These are phyloP conservation scores for Zygosaccharomyces sapae DNA, from an alignment of 1,139 yeast genomes.

Conservation along the genomic window DNA sequence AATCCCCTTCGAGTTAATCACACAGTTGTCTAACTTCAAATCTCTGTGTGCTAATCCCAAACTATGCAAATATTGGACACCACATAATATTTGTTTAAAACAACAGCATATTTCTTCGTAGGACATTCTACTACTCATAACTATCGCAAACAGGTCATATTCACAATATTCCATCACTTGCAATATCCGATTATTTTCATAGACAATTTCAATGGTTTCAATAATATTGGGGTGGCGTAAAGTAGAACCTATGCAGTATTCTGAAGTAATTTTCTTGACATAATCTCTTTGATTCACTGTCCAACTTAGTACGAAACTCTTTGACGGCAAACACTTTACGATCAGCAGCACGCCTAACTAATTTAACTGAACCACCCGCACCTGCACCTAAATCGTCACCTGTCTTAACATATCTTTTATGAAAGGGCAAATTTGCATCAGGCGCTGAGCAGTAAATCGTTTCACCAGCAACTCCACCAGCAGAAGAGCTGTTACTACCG, in stretches of 20 bases:
- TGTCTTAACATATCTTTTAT: slow-evolving; percentile 72
- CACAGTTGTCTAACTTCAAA: slow-evolving; percentile 89
- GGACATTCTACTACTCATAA: slow-evolving; percentile 91
- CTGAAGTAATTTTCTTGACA: slow-evolving; percentile 91
- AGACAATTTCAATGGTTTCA: slow-evolving; percentile 85
- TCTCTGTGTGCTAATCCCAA: slow-evolving; percentile 92
- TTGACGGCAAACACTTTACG: slow-evolving; percentile 82
- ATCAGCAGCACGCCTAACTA: slow-evolving; percentile 67
- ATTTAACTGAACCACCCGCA: slow-evolving; percentile 88
- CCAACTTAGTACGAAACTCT: slow-evolving; percentile 76
- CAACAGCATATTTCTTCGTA: slow-evolving; percentile 84
- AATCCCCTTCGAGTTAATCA: slow-evolving; percentile 76
- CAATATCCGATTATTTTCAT: slow-evolving; percentile 79
- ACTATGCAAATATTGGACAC: slow-evolving; percentile 78
- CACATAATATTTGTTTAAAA: slow-evolving; percentile 78
- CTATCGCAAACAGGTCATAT: slow-evolving; percentile 87
- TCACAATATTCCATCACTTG: slow-evolving; percentile 97
- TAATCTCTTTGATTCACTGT: slow-evolving; percentile 76
- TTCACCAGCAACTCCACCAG: slow-evolving; percentile 21
- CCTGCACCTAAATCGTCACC: slow-evolving; percentile 93
- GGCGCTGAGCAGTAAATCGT: slow-evolving; percentile 32
- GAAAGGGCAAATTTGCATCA: slow-evolving; percentile 46
- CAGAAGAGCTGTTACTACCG: slow-evolving; percentile 22
- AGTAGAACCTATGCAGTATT: slow-evolving; percentile 90
- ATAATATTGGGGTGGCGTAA: slow-evolving; percentile 86